phyloP scores from a whole-genome alignment of 2,329 filamentous ascomycete genomes.

The Ophiocordyceps sinensis region DNA sequence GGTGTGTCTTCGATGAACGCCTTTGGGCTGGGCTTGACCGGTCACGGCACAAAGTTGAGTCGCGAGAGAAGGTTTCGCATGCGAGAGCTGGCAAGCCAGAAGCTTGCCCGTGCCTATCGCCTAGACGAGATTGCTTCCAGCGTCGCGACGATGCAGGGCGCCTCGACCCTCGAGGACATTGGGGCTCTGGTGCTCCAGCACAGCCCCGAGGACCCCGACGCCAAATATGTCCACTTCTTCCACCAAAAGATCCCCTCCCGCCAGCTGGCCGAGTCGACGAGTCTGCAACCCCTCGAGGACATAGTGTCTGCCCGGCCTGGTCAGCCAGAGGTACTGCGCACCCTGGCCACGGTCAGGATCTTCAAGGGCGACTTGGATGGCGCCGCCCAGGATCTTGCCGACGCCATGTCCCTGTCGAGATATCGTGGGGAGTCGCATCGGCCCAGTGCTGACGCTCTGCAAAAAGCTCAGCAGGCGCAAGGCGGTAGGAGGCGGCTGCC shows the following conservation, averaged over 20 bases:
- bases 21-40: constrained; percentile 26
- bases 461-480: constrained; percentile 21
- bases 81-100: constrained; percentile 66
- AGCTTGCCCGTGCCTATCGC: constrained; percentile 62
- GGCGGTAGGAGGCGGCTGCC: constrained; percentile 14
- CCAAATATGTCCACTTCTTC: constrained; percentile 84
- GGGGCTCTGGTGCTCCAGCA: constrained; percentile 59
- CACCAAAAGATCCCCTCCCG: constrained; percentile 76
- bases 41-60: constrained; percentile 52
- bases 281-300: constrained; percentile 49
- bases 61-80: constrained; percentile 65
- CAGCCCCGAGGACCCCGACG: constrained; percentile 53
- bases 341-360: constrained; percentile 57
- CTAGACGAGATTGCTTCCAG: constrained; percentile 74
- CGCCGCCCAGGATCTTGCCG: constrained; percentile 55
- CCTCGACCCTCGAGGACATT: constrained; percentile 63
- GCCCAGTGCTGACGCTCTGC: constrained; percentile 34
- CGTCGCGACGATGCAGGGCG: constrained; percentile 70
- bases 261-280: constrained; percentile 58
- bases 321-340: constrained; percentile 54
- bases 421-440: constrained; percentile 38
- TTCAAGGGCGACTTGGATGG: constrained; percentile 63
- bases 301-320: constrained; percentile 50
- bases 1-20: constrained; percentile 7
- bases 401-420: constrained; percentile 43